A percentile compares a stretch with the other conserved stretches of the same genome.
Conservation (phyloP, 2,329 filamentous ascomycete genomes). For the Ambrosiella cleistominuta region DNA sequence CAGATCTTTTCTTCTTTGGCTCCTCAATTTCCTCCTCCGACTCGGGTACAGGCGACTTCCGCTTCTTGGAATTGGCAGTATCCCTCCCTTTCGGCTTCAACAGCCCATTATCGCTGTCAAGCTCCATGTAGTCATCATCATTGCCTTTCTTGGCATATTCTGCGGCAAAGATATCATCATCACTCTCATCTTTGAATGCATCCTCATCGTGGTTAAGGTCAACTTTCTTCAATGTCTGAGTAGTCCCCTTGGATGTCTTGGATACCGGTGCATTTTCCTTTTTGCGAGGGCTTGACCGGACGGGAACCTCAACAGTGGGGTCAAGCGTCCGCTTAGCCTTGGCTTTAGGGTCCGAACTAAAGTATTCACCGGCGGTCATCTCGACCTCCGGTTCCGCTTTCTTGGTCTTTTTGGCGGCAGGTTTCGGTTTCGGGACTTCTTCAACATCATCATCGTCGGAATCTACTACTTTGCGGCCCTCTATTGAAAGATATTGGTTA, state of each 20-base stretch:
- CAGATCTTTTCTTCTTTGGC: constrained; percentile 44
- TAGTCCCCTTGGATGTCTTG: constrained; percentile 3
- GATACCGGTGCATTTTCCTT: constrained; percentile 19
- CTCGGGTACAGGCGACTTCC: constrained; percentile 38
- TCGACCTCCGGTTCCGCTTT: constrained; percentile 24
- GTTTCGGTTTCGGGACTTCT: constrained; percentile 35
- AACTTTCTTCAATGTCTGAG: neutral
- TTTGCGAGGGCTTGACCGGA: constrained; percentile 38
- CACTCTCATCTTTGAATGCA: constrained; percentile 49
- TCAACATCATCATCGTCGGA: constrained; percentile 49
- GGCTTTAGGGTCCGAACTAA: constrained; percentile 20
- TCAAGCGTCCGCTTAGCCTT: constrained; percentile 24
- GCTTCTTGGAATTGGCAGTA: constrained; percentile 29
- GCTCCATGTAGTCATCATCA: constrained; percentile 53
- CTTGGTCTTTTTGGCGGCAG: constrained; percentile 36
- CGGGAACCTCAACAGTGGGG: constrained; percentile 23
- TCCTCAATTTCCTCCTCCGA: constrained; percentile 41
- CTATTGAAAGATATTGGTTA: constrained; percentile 19
- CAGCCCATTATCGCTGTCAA: constrained; percentile 40
- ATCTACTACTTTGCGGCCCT: constrained; percentile 55
- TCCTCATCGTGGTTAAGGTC: constrained; percentile 30
- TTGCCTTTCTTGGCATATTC: constrained; percentile 48
- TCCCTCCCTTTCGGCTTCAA: constrained; percentile 20
- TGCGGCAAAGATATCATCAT: constrained; percentile 68
- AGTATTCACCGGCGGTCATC: constrained; percentile 41